These are phyloP conservation scores for Colletotrichum sp. DNA, from an alignment of 2,329 filamentous ascomycete genomes.

Conservation along the genomic window DNA sequence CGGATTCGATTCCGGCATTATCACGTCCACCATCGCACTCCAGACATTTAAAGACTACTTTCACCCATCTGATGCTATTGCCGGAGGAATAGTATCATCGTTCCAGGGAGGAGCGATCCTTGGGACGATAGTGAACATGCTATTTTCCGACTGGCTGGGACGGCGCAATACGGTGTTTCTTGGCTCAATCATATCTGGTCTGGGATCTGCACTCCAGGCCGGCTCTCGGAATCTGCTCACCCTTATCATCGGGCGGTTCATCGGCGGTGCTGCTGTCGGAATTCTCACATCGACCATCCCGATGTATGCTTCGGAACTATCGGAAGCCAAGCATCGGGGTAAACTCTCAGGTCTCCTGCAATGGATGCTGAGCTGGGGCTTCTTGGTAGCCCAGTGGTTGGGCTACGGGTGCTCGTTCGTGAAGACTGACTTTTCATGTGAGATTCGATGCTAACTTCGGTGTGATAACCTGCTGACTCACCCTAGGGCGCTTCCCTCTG, in stretches of 20 bases:
- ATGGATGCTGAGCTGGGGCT: conserved; percentile 49
- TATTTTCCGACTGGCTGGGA: conserved; percentile 33
- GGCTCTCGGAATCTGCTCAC: conserved; percentile 37
- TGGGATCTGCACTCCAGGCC: conserved; percentile 35
- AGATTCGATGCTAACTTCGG: conserved; percentile 17
- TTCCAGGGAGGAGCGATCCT: conserved; percentile 33
- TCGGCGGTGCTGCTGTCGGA: conserved; percentile 54
- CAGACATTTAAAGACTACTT: conserved; percentile 44
- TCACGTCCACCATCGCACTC: conserved; percentile 37
- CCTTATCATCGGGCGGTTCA: conserved; percentile 53
- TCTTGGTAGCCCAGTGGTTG: conserved; percentile 41
- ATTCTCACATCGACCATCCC: conserved; percentile 50
- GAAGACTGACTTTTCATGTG: conserved; percentile 31
- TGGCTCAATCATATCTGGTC: conserved; percentile 31
- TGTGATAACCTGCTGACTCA: not conserved
- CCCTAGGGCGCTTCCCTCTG: conserved; percentile 34
- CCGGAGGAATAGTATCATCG: conserved; percentile 29
- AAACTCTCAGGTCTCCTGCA: conserved; percentile 44
- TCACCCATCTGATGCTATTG: conserved; percentile 34
- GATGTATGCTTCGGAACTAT: conserved; percentile 49
- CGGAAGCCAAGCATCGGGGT: conserved; percentile 40
- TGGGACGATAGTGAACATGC: conserved; percentile 32
- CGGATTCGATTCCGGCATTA: conserved; percentile 53
- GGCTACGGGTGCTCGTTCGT: conserved; percentile 35
- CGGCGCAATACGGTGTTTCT: conserved; percentile 33